Conservation (phyloP, 192 early-diverging fungal species). For the Linnemannia elongata region DNA sequence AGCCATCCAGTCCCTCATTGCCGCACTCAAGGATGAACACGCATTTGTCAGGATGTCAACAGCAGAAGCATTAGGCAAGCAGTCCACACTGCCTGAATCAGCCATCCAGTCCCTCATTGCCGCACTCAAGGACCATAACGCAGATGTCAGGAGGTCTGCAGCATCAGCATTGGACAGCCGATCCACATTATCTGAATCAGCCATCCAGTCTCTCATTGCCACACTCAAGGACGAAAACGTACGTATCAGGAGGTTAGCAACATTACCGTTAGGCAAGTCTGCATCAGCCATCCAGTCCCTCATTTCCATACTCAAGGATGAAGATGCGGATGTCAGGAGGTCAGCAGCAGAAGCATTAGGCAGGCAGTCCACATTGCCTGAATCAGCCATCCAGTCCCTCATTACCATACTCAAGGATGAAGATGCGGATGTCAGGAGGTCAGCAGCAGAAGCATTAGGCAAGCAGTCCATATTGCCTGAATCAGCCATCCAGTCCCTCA, state of each 20-base stretch:
- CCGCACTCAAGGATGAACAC: neutral
- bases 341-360: neutral
- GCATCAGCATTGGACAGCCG: too few relatives aligned
- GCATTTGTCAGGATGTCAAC: neutral
- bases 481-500: conserved; percentile 5
- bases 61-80: neutral
- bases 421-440: neutral
- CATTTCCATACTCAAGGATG: too few relatives aligned
- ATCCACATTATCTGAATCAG: too few relatives aligned
- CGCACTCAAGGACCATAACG: neutral
- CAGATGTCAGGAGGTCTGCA: neutral
- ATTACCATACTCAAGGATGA: neutral
- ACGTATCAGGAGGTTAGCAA: neutral
- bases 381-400: neutral
- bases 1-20: conserved; percentile 7
- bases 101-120: conserved; percentile 1
- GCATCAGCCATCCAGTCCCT: neutral
- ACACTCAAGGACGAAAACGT: too few relatives aligned
- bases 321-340: too few relatives aligned
- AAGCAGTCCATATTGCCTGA: conserved; percentile 2
- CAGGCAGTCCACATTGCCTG: conserved; percentile 5
- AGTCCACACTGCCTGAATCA: conserved; percentile 3
- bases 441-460: conserved; percentile 2
- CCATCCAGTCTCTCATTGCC: too few relatives aligned
- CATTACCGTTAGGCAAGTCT: too few relatives aligned